Percentiles rank a stretch among this genome's conserved stretches.
Conservation (phyloP, 495 filamentous ascomycete species). For the Ascobolus immersus region DNA sequence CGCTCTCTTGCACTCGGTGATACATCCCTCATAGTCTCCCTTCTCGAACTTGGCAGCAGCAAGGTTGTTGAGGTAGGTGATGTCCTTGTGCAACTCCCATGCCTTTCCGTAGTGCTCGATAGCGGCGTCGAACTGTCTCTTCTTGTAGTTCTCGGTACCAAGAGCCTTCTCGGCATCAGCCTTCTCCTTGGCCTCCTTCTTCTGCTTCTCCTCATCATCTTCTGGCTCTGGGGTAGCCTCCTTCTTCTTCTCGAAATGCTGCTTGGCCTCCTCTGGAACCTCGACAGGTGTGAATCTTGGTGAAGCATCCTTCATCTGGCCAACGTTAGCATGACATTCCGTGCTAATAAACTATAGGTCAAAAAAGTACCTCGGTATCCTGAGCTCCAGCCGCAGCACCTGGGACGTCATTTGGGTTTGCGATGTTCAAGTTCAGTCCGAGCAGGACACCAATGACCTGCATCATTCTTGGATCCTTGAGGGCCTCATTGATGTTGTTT, state of each 20-base stretch:
- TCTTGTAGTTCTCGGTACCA: constrained; percentile 92
- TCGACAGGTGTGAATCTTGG: too few species aligned
- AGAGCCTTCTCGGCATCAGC: constrained; percentile 87
- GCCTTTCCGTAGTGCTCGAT: constrained; percentile 90
- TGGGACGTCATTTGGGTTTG: constrained; percentile 33
- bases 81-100: constrained; percentile 85
- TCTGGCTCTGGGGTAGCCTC: constrained; percentile 35
- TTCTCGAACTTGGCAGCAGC: constrained; percentile 90
- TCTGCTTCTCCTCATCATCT: constrained; percentile 57
- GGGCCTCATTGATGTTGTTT: constrained; percentile 46
- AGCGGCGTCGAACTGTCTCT: constrained; percentile 78
- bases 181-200: constrained; percentile 72
- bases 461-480: constrained; percentile 74
- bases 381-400: constrained; percentile 22
- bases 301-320: constrained; percentile 48
- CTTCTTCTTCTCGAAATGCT: constrained; percentile 24
- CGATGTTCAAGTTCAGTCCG: constrained; percentile 89
- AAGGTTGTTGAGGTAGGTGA: constrained; percentile 90
- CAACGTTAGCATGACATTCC: constrained; percentile 33
- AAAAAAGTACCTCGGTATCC: constrained; percentile 18
- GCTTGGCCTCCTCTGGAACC: constrained; percentile 17
- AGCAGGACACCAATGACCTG: constrained; percentile 82
- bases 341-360: neutral
- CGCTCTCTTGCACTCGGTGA: constrained; percentile 66
- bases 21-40: constrained; percentile 65